Evolutionary conservation across 305 asterid species (phyloP), one percentile per base, ranked within the genome.

Genomic region (Fraxinus ornus): DNA sequence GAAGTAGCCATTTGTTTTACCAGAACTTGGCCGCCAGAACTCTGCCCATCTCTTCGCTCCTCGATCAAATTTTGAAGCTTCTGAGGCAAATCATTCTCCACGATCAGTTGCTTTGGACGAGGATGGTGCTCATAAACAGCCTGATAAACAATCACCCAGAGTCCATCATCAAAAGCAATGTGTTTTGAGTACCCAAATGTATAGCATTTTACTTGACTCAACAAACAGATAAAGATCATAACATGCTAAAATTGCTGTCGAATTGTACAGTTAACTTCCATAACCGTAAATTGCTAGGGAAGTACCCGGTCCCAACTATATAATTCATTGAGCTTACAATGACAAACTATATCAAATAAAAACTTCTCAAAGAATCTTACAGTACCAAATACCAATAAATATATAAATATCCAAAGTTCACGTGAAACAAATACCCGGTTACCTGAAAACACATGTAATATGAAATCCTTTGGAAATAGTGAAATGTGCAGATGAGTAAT

Each of bases 1-100:
- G 98, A 97, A 57, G 99, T 97, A 0, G 99, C 99, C 99, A 97
- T 93, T 90, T 97, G 99, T 80, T 97, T 97, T 57, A 97, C 99
- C 90, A 97, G 85, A 79, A 97, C 99, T 89, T 97, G 99, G 41
- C 98, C 98, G 44, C 98, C 98, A 8, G 97, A 97, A 85, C 94
- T 95, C 86, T 92, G 98, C 39, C 99, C 99, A 32, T 93, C 98
- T 88, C 99, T 90, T 79, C 99, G 92, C 88, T 97, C 99, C 89
- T 93, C 97, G 0, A 97, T 97, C 90, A 97, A 86, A 91, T 90
- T 92, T 83, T 93, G 96, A 81, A 97, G 98, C 91, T 92, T 92
- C 79, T 88, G 94, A 17, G 98, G 99, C 75, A 97, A 91, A 90
- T 97, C 93, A 72, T 97, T 93, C 93, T 95, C 99, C 86, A 97